phyloP scores from a whole-genome alignment of 2,329 filamentous ascomycete genomes.

The Delphinella strobiligena region DNA sequence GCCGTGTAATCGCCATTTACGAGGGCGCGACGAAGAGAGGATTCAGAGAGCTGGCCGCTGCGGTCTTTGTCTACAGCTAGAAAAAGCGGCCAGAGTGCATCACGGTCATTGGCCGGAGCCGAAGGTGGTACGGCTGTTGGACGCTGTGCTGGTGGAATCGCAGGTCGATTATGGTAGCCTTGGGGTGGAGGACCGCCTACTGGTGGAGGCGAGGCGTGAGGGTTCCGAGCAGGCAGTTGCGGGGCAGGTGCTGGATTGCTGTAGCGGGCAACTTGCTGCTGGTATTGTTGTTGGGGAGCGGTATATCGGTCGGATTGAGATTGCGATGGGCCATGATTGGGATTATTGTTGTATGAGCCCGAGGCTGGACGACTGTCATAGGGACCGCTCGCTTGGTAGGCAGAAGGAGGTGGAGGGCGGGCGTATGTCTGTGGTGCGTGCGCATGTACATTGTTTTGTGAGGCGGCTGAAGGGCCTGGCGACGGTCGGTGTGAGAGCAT shows the following conservation, averaged over 20 bases:
- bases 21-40: conserved; percentile 75
- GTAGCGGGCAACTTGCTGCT: background rate
- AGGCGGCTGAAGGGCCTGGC: background rate
- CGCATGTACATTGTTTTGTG: no score
- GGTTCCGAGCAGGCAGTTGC: conserved; percentile 15
- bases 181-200: conserved; percentile 40
- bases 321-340: conserved; percentile 12
- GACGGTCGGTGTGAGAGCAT: conserved; percentile 22
- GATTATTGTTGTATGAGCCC: conserved; percentile 22
- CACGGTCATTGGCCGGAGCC: conserved; percentile 50
- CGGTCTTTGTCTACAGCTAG: conserved; percentile 79
- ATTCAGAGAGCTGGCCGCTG: conserved; percentile 71
- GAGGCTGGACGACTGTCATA: conserved; percentile 15
- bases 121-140: conserved; percentile 38
- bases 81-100: conserved; percentile 68
- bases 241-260: conserved; percentile 1
- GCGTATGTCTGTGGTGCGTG: conserved; percentile 4
- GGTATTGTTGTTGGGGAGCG: conserved; percentile 12
- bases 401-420: conserved; percentile 11
- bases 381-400: conserved; percentile 14
- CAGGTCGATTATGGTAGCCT: conserved; percentile 54
- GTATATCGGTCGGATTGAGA: conserved; percentile 12
- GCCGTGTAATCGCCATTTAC: conserved; percentile 94
- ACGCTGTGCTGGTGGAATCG: conserved; percentile 32
- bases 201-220: conserved; percentile 34